Evolutionary conservation across 73 alveolate species (phyloP), one percentile per base, ranked within the genome.

Genomic region (Loxodes magnus): DNA sequence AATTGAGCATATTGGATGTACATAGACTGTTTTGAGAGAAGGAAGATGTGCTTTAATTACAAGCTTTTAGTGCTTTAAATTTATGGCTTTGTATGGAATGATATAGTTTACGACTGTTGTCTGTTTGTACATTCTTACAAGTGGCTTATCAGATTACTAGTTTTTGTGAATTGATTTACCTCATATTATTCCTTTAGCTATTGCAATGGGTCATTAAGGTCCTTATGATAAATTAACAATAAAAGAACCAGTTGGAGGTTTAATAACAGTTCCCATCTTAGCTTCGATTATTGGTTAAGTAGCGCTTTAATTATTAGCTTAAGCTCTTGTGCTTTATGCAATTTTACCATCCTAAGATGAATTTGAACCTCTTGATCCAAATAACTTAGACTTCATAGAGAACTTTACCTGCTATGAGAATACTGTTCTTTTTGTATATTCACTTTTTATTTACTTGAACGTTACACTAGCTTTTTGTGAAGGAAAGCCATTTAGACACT

Each of bases 11-110:
- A 14, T 64, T 89, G 23, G 66, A 59, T 14, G 42, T 90, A 44
- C 61, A n/a, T n/a, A n/a, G n/a, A n/a, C n/a, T n/a, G n/a, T n/a
- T n/a, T n/a, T 93, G 33, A 81, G 80, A 69, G 99, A 94, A 88
- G 99, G 99, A 26, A 76, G 94, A 57, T 76, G 96, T 28, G 67
- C 96, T 6, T 71, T 94, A 29, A 94, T 79, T 21, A 90, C 97
- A 46, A 69, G 94, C 12, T 90, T 90, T 52, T 81, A 88, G 56
- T 62, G 84, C 48, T 94, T 94, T 74, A 94, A 94, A 69, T 90
- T 71, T 79, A 90, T 94, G 87, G 95, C 79, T 67, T 77, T 90
- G 22, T 94, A 90, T 68, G 74, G 96, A 19, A 58, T 94, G 82
- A 87, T 94, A 41, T 90, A 90, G 71, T 90, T 84, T 58, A 62